Percentiles rank a stretch among this genome's conserved stretches.
phyloP scores from a whole-genome alignment of 2,329 filamentous ascomycete genomes.

The Colletotrichum phormii region DNA sequence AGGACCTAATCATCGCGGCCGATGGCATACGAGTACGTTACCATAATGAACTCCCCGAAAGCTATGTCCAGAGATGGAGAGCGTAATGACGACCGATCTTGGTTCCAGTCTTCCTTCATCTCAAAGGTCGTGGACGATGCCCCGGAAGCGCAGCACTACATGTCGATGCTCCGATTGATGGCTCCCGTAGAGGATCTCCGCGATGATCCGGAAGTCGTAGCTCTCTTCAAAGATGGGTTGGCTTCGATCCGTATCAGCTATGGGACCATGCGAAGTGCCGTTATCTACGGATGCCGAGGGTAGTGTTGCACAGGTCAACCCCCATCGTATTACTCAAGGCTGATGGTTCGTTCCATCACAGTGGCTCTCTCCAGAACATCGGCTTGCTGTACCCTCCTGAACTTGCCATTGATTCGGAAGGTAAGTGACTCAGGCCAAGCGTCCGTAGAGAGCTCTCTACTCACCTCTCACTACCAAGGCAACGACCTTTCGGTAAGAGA shows the following conservation, averaged over 20 bases:
- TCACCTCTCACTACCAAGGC: background rate
- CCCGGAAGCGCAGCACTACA: background rate
- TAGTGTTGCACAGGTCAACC: background rate
- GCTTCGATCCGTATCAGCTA: background rate
- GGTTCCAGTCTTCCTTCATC: background rate
- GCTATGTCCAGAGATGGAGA: too few relatives aligned
- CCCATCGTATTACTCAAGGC: background rate
- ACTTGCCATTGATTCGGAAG: background rate
- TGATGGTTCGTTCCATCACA: background rate
- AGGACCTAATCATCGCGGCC: background rate
- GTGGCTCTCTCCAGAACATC: conserved; percentile 5
- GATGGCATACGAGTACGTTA: conserved; percentile 1
- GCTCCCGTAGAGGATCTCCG: background rate
- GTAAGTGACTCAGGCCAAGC: background rate
- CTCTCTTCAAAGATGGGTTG: background rate
- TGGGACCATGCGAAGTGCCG: background rate
- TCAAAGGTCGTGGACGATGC: background rate
- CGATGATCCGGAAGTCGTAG: background rate
- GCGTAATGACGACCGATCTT: background rate
- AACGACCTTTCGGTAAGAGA: background rate
- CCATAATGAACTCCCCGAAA: background rate
- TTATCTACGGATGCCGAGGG: conserved; percentile 2
- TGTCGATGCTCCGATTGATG: conserved; percentile 2
- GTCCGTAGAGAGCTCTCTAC: background rate
- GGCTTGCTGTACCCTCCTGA: background rate